Conservation (phyloP, 75 land plant genomes). For the Pinus albicaulis region DNA sequence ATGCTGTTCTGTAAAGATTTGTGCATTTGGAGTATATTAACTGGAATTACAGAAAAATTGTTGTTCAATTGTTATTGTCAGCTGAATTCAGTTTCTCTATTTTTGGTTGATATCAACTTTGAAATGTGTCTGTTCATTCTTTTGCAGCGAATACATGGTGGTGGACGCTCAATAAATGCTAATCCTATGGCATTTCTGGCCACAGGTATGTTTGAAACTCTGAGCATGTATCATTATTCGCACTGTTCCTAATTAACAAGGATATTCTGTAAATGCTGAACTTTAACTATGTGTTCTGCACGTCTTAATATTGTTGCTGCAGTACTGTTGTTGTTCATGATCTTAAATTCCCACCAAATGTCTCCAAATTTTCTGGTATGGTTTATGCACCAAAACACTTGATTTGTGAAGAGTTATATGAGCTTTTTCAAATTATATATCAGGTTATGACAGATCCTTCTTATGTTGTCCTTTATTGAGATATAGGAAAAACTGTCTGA, state of each 20-base stretch:
- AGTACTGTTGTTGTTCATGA: constrained; percentile 92
- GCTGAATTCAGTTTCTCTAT: not conserved
- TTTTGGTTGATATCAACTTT: not conserved
- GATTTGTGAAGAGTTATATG: not conserved
- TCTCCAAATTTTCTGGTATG: constrained; percentile 91
- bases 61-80: not conserved
- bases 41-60: not conserved
- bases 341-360: constrained; percentile 95
- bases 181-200: constrained; percentile 86
- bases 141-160: constrained; percentile 72
- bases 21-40: not conserved
- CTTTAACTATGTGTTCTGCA: not conserved
- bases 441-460: not conserved
- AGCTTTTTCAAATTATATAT: not conserved
- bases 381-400: constrained; percentile 3
- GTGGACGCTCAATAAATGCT: constrained; percentile 71
- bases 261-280: not conserved
- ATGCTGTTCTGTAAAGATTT: not conserved
- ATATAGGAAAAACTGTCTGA: not conserved
- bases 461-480: constrained; percentile 3
- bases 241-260: not conserved
- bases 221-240: not conserved
- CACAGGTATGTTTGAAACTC: constrained; percentile 49
- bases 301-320: constrained; percentile 10
- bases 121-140: not conserved